These are phyloP conservation scores for Teunomyces barrocoloradensis DNA, from an alignment of 805 yeast species.

Conservation along the genomic window DNA sequence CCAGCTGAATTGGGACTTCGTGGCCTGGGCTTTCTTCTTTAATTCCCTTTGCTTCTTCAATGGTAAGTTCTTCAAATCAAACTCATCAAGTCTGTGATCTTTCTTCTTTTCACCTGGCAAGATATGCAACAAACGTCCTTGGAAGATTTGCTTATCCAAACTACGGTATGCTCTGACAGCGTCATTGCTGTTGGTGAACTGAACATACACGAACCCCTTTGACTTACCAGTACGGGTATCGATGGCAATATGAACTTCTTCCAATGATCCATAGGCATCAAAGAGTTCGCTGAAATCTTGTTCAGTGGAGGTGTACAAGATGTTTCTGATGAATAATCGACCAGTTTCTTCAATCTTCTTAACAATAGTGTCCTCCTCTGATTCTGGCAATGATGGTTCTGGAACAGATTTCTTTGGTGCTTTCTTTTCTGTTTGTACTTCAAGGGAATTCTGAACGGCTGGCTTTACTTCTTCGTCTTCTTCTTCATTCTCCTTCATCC, in stretches of 20 bases:
- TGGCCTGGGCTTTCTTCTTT: slow-evolving; percentile 78
- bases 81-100: slow-evolving; percentile 82
- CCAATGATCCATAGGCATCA: slow-evolving; percentile 63
- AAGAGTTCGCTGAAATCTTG: slow-evolving; percentile 71
- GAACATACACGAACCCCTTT: slow-evolving; percentile 88
- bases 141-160: slow-evolving; percentile 86
- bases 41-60: slow-evolving; percentile 86
- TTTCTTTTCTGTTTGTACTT: neutral
- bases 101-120: slow-evolving; percentile 83
- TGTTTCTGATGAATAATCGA: slow-evolving; percentile 84
- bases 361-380: slow-evolving; percentile 48
- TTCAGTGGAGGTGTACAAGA: slow-evolving; percentile 75
- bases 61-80: slow-evolving; percentile 86
- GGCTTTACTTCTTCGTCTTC: slow-evolving; percentile 15
- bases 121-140: slow-evolving; percentile 89
- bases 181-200: slow-evolving; percentile 62
- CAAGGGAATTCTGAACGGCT: neutral
- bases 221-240: slow-evolving; percentile 88
- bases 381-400: slow-evolving; percentile 12
- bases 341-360: slow-evolving; percentile 64
- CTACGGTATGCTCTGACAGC: slow-evolving; percentile 74
- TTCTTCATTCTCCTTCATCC: slow-evolving; percentile 50
- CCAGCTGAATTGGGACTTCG: slow-evolving; percentile 90
- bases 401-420: neutral
- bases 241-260: slow-evolving; percentile 89